These are phyloP conservation scores for Aspergillus panamensis DNA, from an alignment of 495 filamentous ascomycete genomes.

Conservation along the genomic window DNA sequence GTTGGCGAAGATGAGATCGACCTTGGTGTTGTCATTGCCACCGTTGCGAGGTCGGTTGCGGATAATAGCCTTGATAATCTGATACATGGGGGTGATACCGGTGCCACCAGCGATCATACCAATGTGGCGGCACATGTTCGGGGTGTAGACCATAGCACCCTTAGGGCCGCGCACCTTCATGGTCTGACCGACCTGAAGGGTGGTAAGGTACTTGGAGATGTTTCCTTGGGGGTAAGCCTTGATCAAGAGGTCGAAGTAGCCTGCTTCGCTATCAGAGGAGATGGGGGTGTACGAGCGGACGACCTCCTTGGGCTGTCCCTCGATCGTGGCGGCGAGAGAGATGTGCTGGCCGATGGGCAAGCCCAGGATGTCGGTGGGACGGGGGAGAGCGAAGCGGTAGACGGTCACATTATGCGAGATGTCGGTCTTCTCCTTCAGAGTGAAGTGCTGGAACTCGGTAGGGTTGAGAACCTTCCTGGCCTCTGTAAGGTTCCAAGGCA, in stretches of 20 bases:
- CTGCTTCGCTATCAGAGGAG: conserved; percentile 84
- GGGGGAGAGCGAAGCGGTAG: conserved; percentile 86
- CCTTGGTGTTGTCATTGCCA: conserved; percentile 76
- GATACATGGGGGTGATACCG: conserved; percentile 97
- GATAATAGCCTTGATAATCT: conserved; percentile 87
- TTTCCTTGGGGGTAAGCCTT: conserved; percentile 97
- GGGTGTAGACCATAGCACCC: conserved; percentile 93
- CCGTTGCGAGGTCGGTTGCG: conserved; percentile 66
- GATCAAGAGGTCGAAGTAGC: conserved; percentile 93
- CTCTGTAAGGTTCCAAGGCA: conserved; percentile 43
- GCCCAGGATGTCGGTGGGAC: conserved; percentile 75
- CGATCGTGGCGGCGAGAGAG: conserved; percentile 80
- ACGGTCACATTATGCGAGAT: conserved; percentile 98
- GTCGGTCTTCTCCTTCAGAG: conserved; percentile 83
- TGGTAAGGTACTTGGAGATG: conserved; percentile 86
- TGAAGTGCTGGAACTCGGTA: conserved; percentile 81
- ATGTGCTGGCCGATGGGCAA: conserved; percentile 98
- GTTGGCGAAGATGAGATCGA: conserved; percentile 95
- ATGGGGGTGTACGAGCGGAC: conserved; percentile 97
- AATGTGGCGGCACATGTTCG: conserved; percentile 89
- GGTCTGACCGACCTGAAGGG: conserved; percentile 74
- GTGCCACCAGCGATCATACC: conserved; percentile 98
- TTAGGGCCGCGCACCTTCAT: conserved; percentile 91
- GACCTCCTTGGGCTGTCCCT: conserved; percentile 77
- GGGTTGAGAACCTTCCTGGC: conserved; percentile 81